phyloP scores from a whole-genome alignment of 192 early-diverging fungal genomes.

The Obelidium mucronatum region DNA sequence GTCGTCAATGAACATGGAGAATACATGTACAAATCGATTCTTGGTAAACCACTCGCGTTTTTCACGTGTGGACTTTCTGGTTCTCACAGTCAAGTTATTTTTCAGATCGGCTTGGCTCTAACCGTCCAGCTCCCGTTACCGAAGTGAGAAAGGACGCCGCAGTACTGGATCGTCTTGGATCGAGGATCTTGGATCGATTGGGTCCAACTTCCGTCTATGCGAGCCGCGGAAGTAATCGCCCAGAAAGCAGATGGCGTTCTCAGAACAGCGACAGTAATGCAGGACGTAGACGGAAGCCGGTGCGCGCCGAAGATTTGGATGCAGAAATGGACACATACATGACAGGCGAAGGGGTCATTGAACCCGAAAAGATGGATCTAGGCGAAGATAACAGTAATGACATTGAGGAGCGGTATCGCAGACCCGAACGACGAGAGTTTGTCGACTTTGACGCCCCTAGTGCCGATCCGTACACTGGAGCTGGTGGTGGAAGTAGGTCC shows the following conservation, averaged over 20 bases:
- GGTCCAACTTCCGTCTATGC: conserved; percentile 22
- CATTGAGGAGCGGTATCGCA: not conserved
- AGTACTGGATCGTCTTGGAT: conserved; percentile 24
- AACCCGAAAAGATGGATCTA: not conserved
- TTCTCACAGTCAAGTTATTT: not conserved
- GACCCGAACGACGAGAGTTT: conserved; percentile 4
- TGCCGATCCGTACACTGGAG: conserved; percentile 21
- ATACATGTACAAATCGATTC: conserved; percentile 27
- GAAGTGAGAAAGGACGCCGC: not conserved
- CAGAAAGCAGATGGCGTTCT: not conserved
- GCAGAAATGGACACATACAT: conserved; percentile 30
- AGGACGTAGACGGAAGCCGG: not conserved
- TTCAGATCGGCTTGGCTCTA: conserved; percentile 17
- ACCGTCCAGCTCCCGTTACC: not conserved
- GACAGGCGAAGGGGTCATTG: conserved; percentile 18
- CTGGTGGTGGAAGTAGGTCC: conserved; percentile 6
- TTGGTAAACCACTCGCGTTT: not conserved
- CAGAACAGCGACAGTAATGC: not conserved
- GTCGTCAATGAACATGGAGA: conserved; percentile 22
- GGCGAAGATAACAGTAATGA: not conserved
- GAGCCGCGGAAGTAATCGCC: not conserved
- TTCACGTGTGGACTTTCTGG: not conserved
- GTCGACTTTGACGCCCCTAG: conserved; percentile 31
- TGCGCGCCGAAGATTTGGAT: conserved; percentile 23
- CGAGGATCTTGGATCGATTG: conserved; percentile 18